Percentiles rank a stretch among this genome's conserved stretches.
These are phyloP conservation scores for Hypsizygus ulmarius DNA, from an alignment of 1,284 basidiomycete genomes.

Conservation along the genomic window DNA sequence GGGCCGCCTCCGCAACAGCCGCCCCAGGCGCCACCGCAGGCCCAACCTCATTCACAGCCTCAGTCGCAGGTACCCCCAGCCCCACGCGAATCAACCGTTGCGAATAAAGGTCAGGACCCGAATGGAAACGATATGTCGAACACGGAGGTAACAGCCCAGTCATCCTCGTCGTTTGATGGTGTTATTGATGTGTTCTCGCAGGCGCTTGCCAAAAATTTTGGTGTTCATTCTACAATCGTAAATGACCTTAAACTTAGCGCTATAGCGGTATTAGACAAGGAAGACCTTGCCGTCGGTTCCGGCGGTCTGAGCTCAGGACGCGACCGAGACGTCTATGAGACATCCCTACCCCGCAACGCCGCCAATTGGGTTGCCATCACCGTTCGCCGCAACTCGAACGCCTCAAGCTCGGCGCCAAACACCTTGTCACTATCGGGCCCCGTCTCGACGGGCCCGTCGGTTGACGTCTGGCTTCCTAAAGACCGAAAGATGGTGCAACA, in stretches of 20 bases:
- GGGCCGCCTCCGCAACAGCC: conserved; percentile 28
- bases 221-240: conserved; percentile 68
- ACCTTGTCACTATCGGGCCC: conserved; percentile 33
- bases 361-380: conserved; percentile 57
- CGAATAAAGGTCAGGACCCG: conserved; percentile 63
- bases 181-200: conserved; percentile 24
- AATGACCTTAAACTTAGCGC: conserved; percentile 55
- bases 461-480: conserved; percentile 70
- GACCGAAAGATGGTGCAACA: conserved; percentile 61
- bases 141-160: conserved; percentile 43
- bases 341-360: conserved; percentile 58
- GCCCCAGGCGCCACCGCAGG: conserved; percentile 20
- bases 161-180: not conserved
- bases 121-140: conserved; percentile 73
- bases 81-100: conserved; percentile 26
- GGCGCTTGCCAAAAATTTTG: conserved; percentile 75
- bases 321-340: conserved; percentile 55
- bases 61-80: conserved; percentile 19
- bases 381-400: conserved; percentile 44
- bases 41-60: conserved; percentile 17
- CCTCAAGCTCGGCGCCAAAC: conserved; percentile 31
- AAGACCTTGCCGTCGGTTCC: conserved; percentile 74
- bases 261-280: conserved; percentile 49
- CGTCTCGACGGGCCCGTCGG: conserved; percentile 28
- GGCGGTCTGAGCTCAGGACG: conserved; percentile 65